These are phyloP conservation scores for Stachybotrys chartarum DNA, from an alignment of 2,329 filamentous ascomycete genomes.

Conservation along the genomic window DNA sequence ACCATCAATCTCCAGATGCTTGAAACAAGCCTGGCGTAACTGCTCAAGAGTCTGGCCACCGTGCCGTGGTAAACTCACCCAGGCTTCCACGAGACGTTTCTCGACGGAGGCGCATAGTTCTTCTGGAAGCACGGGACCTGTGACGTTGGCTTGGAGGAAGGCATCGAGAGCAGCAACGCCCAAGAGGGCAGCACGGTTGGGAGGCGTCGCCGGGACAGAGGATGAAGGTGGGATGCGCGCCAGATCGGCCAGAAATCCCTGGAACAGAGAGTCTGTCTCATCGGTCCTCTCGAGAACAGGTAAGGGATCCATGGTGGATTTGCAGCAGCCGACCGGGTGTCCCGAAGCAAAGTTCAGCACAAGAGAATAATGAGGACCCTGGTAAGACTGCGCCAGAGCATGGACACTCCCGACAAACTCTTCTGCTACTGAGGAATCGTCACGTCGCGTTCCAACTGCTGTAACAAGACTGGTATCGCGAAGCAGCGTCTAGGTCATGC, in stretches of 20 bases:
- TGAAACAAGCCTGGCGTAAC: slow-evolving; percentile 53
- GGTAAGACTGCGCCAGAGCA: too few relatives aligned
- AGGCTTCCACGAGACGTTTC: slow-evolving; percentile 32
- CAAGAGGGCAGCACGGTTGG: slow-evolving; percentile 8
- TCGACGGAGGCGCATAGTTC: slow-evolving; percentile 19
- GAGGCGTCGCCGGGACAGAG: background rate
- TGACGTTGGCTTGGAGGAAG: slow-evolving; percentile 83
- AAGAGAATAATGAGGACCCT: background rate
- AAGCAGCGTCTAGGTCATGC: too few relatives aligned
- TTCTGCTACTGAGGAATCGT: too few relatives aligned
- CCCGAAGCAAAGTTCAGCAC: background rate
- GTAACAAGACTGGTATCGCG: too few relatives aligned
- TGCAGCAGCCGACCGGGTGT: background rate
- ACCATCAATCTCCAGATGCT: slow-evolving; percentile 70
- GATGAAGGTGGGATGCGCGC: slow-evolving; percentile 1
- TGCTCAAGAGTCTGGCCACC: slow-evolving; percentile 19
- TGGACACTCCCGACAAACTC: too few relatives aligned
- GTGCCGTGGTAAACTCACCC: slow-evolving; percentile 10
- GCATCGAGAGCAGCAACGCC: slow-evolving; percentile 49
- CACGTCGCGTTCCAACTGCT: too few relatives aligned
- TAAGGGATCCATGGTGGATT: background rate
- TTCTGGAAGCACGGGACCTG: slow-evolving; percentile 64
- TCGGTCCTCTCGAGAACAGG: background rate
- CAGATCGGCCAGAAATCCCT: background rate
- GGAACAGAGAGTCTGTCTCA: background rate